Evolutionary conservation across 306 rosid species (phyloP).

Genomic region (Cercis canadensis): DNA sequence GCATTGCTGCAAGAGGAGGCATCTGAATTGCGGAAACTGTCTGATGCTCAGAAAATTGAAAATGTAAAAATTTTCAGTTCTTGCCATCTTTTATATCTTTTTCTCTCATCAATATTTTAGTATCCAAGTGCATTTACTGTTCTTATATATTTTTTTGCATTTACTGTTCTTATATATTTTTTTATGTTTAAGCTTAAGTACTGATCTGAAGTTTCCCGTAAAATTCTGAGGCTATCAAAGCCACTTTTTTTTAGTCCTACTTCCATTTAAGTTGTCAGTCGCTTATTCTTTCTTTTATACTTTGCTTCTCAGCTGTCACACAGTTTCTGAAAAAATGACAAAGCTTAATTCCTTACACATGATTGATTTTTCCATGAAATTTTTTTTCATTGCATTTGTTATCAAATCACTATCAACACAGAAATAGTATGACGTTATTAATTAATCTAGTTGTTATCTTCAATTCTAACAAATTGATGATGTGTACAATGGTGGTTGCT

Average conservation of each 20-base stretch:
- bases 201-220: not conserved
- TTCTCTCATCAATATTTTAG: slow-evolving; percentile 17
- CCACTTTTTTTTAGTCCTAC: not conserved
- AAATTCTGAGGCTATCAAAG: not conserved
- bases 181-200: not conserved
- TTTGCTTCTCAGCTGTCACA: not conserved
- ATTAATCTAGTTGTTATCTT: too few species aligned
- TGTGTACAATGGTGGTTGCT: not conserved
- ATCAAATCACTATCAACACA: too few species aligned
- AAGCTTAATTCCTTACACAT: not conserved
- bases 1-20: slow-evolving; percentile 76
- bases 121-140: not conserved
- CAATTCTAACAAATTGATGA: not conserved
- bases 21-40: slow-evolving; percentile 64
- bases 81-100: not conserved
- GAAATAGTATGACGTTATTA: too few species aligned
- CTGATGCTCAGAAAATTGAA: slow-evolving; percentile 60
- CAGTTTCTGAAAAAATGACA: not conserved
- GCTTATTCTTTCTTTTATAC: not conserved
- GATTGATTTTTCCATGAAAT: too few species aligned
- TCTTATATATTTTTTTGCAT: too few species aligned
- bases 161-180: not conserved
- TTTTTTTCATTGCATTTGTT: too few species aligned
- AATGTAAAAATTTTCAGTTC: slow-evolving; percentile 54
- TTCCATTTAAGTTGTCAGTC: too few species aligned